Conservation (phyloP, 441 rosid species). For the Sinapis alba region DNA sequence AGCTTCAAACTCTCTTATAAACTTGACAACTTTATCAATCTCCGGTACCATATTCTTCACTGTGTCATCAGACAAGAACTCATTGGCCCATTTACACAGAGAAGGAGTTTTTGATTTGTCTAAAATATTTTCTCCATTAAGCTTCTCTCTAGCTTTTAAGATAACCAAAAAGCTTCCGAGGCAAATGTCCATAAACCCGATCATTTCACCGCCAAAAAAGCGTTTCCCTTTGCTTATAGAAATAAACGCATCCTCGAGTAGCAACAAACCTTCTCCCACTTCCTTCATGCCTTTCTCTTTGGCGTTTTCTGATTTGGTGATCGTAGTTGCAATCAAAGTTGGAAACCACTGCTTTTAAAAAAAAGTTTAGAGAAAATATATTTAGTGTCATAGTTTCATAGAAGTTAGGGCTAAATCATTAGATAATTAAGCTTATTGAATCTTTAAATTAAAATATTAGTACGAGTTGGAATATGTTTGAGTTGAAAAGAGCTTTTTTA, state of each 20-base stretch:
- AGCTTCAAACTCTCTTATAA: background rate
- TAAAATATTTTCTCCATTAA: conserved; percentile 40
- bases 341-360: conserved; percentile 57
- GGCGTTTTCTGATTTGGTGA: conserved; percentile 44
- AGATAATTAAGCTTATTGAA: background rate
- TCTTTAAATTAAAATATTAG: background rate
- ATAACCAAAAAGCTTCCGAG: conserved; percentile 63
- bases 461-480: background rate
- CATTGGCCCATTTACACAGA: conserved; percentile 56
- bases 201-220: conserved; percentile 67
- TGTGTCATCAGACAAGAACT: conserved; percentile 34
- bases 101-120: conserved; percentile 51
- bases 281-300: conserved; percentile 42
- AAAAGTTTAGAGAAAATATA: background rate
- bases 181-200: conserved; percentile 71
- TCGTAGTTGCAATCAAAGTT: conserved; percentile 12
- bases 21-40: background rate
- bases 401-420: background rate
- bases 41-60: conserved; percentile 11
- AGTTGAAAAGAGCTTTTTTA: background rate
- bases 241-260: conserved; percentile 55
- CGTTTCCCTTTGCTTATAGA: conserved; percentile 59
- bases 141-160: conserved; percentile 51
- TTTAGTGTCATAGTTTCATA: background rate
- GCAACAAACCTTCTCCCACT: conserved; percentile 44